Base-by-base conservation (phyloP, 2,329 filamentous ascomycete species). In the Geosmithia putterillii region DNA sequence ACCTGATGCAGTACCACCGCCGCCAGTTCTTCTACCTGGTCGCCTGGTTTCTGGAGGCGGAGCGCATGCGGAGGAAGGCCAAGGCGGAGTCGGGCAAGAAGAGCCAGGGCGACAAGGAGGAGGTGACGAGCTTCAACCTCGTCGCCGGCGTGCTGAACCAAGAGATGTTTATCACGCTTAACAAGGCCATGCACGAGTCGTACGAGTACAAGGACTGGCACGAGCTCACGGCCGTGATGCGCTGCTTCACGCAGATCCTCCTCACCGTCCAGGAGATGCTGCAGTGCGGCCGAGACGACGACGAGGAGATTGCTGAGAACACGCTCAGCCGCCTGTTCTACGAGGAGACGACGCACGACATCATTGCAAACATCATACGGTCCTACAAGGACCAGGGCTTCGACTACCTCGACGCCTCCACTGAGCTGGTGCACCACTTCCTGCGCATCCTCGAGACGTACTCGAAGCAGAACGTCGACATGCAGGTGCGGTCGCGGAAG, bases 321-420 rank as follows among this genome's bases (percentile, higher is more conserved):
- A 95, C 94, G 12, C 78, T 95, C 42, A 94, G 84, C 54, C 86
- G 90, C 47, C 86, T 98, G n/a, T 98, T 98, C 60, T 98, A 98
- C 63, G 92, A 98, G 61, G 88, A 96, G 56, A 78, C 86, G 1
- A 95, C 89, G 0, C 89, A 98, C 55, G 90, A 98, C 48, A 74
- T 85, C 20, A 76, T 98, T 42, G 75, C 90, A 23, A 76, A 80
- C 46, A 84, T 95, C 43, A 71, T 90, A 1, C 74, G 83, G 48
- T 81, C 75, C n/a, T 96, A 94, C 66, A 94, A 94, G 51, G 86
- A 90, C 47, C 92, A 96, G 63, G 85, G 86, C 0, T 92, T 95
- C 52, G 86, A 88, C 44, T 98, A 95, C 52, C 73, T 98, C 1
- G 89, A 98, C 61, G 83, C 89, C 6, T 82, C 83, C 45, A 96